Percentiles rank a stretch among this genome's conserved stretches.
Evolutionary conservation across 202 grass and related monocot species (phyloP).

Genomic region (Carex sylvatica): DNA sequence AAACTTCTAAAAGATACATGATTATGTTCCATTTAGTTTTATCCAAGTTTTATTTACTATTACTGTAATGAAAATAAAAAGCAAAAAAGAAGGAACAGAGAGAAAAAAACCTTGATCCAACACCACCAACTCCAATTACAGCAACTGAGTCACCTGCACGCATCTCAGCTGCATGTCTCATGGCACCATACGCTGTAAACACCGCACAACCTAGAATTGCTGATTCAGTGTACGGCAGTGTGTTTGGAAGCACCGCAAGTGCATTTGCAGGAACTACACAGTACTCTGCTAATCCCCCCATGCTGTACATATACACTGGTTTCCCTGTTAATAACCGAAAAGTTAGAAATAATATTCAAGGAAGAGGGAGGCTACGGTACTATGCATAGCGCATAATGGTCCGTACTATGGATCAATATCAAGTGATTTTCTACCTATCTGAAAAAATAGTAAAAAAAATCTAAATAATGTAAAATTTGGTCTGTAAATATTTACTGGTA

Average conservation of each 20-base stretch:
- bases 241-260: constrained; percentile 67
- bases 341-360: not conserved
- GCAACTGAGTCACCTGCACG: constrained; percentile 84
- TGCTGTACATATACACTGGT: constrained; percentile 96
- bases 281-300: constrained; percentile 93
- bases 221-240: constrained; percentile 84
- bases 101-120: constrained; percentile 72
- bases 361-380: not conserved
- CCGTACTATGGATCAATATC: too few species aligned
- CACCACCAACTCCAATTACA: constrained; percentile 96
- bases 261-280: constrained; percentile 90
- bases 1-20: not conserved
- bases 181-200: constrained; percentile 84
- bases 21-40: constrained; percentile 20
- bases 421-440: too few species aligned
- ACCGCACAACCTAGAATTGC: constrained; percentile 94
- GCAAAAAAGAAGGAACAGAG: not conserved
- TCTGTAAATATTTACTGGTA: not conserved
- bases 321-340: constrained; percentile 47
- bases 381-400: too few species aligned
- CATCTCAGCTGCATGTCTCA: constrained; percentile 93
- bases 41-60: not conserved
- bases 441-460: too few species aligned
- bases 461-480: too few species aligned
- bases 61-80: not conserved